Evolutionary conservation across 345 rosid species (phyloP), one percentile per base, ranked within the genome.

Genomic region (Eucalyptus shirleyi): DNA sequence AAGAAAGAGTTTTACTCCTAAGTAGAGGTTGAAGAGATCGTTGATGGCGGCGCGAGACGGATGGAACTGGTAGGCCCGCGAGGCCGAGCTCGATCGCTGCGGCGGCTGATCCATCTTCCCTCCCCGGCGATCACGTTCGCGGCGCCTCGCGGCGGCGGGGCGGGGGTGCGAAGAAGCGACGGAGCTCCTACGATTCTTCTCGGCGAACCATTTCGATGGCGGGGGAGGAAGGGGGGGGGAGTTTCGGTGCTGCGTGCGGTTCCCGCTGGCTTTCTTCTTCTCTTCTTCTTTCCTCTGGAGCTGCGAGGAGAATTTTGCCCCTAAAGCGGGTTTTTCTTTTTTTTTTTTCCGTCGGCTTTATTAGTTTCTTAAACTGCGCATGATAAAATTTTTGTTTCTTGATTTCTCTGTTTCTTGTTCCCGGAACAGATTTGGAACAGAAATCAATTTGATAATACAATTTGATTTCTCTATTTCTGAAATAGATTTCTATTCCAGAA

Each of bases 21-120:
- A 92, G 92, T 97, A 95, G 93, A 95, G 96, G 91, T 96, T 97
- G 93, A 98, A 96, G 91, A 97, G 98, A 91, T 98, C 99, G 89
- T 92, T 60, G 77, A 96, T 95, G 89, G 98, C 96, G 65, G 95
- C 59, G 88, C 97, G 95, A 67, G 97, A 97, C 4, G 98, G 97
- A 82, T 95, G 98, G 89, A 94, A 91, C 91, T 94, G 99, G 95
- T 92, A 95, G 30, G 96, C 88, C 85, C 98, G 93, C 26, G 99
- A 93, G 97, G 97, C 87, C 49, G 95, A 88, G 4, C 91, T 91
- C 88, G 96, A 90, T 91, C 98, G 92, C 94, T 94, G 99, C 62
- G 91, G 99, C 50, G 92, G 93, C 90, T 95, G 98, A 90, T 97
- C 99, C 99, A 97, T 97, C 49, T 62, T 44, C 45, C 6, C 65